A percentile compares a stretch with the other conserved stretches of the same genome.
Evolutionary conservation across 306 rosid genomes (phyloP).

Genomic region (Sicyos edulis): DNA sequence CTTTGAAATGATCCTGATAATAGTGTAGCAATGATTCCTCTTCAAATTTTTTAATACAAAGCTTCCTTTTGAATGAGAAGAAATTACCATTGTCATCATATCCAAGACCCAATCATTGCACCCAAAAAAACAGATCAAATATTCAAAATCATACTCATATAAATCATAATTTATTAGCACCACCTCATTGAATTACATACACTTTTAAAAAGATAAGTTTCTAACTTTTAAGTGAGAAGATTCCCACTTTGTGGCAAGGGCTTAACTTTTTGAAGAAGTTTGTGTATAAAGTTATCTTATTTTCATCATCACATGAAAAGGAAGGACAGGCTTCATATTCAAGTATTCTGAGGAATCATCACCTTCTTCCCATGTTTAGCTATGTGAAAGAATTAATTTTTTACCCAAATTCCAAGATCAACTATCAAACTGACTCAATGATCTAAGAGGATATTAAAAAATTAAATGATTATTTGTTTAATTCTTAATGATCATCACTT

Average conservation of each 20-base stretch:
- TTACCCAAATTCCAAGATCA: neutral
- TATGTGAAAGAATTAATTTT: neutral
- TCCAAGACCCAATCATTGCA: slow-evolving; percentile 16
- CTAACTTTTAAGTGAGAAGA: neutral
- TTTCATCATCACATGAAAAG: slow-evolving; percentile 18
- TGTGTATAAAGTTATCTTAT: neutral
- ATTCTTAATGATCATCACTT: too few relatives aligned
- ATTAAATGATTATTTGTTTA: too few relatives aligned
- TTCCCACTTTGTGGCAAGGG: slow-evolving; percentile 12
- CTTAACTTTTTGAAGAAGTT: slow-evolving; percentile 11
- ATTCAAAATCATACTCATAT: neutral
- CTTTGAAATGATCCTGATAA: neutral
- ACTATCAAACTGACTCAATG: neutral
- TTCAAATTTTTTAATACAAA: neutral
- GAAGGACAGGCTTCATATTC: slow-evolving; percentile 11
- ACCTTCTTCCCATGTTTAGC: slow-evolving; percentile 7
- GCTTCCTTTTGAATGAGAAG: neutral
- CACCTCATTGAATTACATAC: neutral
- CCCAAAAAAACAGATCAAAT: slow-evolving; percentile 2
- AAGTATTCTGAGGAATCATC: neutral
- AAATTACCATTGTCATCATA: slow-evolving; percentile 9
- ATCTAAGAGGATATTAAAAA: too few relatives aligned
- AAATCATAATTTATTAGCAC: slow-evolving; percentile 13
- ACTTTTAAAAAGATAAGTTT: neutral
- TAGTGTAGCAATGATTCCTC: slow-evolving; percentile 5